Evolutionary conservation across 2,329 filamentous ascomycete species (phyloP), one percentile per base, ranked within the genome.

Genomic region (Cladosporium sp.): DNA sequence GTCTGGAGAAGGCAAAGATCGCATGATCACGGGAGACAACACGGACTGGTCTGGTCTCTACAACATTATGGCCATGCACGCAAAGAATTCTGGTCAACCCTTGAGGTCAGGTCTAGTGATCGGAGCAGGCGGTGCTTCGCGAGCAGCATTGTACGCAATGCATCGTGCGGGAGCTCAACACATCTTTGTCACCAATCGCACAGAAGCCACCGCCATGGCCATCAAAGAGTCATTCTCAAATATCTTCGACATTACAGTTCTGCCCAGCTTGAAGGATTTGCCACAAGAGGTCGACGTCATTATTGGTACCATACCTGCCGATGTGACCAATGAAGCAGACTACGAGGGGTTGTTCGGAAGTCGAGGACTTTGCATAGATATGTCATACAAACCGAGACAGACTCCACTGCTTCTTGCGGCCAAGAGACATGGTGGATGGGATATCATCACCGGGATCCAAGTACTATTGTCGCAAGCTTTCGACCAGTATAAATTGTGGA

Each of bases 361-460:
- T 13, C 34, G 35, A 28, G 50, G 50, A 3, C 50, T 53, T n/a
- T 53, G 50, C 15, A 53, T 53, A 1, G 50, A 53, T 17, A 42
- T 53, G 50, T 53, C 50, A 13, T 53, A 53, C 24, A 53, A 53
- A 17, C 50, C 50, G 7, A 53, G 50, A 34, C 15, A 32, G 19
- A 53, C 50, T 12, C 50, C 50, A 5, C 37, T 53, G 15, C 37
- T 53, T 9, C 28, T n/a, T 5, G 50, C 40, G 7, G 50, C 36
- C 7, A 24, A 22, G 15, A 32, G 34, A 10, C 9, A 15, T 2
- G n/a, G n/a, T 3, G 32, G 32, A 3, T 53, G 50, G 50, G 12
- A 7, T 1, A 35, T 42, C n/a, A 36, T 24, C 4, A 40, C 25
- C 2, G 50, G 50, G 9, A n/a, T 53, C 3, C 22, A 53, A n/a